These are phyloP conservation scores for Lactarius akahatsu DNA, from an alignment of 768 basidiomycete genomes.

Conservation along the genomic window DNA sequence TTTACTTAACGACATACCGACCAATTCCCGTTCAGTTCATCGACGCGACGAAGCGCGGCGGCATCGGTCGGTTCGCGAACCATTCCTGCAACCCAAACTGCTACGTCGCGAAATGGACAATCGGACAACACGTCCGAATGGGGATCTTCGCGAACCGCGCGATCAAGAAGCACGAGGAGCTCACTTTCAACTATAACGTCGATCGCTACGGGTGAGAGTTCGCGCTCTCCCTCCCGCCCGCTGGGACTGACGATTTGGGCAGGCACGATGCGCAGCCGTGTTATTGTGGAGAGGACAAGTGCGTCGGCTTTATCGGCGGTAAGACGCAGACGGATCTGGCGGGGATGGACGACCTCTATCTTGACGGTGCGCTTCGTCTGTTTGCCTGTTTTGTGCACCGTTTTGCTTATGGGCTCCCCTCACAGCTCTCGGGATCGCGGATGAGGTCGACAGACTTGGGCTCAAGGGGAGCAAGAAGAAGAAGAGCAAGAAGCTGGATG, in stretches of 20 bases:
- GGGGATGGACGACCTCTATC: constrained; percentile 90
- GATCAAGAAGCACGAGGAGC: constrained; percentile 77
- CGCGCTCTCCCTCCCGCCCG: background rate
- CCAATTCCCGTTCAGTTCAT: constrained; percentile 64
- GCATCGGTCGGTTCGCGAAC: constrained; percentile 96
- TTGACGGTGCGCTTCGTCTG: constrained; percentile 61
- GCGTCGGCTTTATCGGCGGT: constrained; percentile 94
- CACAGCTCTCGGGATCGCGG: constrained; percentile 87
- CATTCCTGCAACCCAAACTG: constrained; percentile 98
- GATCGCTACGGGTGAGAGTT: constrained; percentile 90
- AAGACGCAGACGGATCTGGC: constrained; percentile 97
- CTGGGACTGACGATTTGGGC: background rate
- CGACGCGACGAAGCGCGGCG: constrained; percentile 96
- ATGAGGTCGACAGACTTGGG: constrained; percentile 79
- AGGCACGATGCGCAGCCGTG: constrained; percentile 95
- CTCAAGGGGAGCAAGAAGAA: constrained; percentile 88
- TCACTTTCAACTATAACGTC: constrained; percentile 99
- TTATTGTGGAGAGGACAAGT: constrained; percentile 93
- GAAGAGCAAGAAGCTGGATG: constrained; percentile 90
- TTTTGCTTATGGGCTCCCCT: constrained; percentile 4
- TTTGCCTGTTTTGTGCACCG: constrained; percentile 9
- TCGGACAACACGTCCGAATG: constrained; percentile 88
- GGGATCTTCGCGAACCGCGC: constrained; percentile 92
- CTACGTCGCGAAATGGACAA: constrained; percentile 97
- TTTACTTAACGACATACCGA: background rate